phyloP scores from a whole-genome alignment of 345 rosid genomes.

The Citrus sp. region DNA sequence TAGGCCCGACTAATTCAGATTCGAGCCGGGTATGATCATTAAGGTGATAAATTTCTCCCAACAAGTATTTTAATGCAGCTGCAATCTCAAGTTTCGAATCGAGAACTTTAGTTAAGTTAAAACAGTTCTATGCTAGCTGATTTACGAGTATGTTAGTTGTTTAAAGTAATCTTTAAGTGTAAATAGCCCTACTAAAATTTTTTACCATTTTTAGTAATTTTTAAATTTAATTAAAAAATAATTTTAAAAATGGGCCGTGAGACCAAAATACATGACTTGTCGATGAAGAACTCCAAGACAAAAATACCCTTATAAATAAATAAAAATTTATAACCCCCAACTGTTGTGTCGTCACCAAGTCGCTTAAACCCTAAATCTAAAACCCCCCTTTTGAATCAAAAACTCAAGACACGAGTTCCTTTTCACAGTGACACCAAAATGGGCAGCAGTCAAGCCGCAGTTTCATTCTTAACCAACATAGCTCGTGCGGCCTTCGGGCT shows the following conservation, averaged over 20 bases:
- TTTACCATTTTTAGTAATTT: too few relatives aligned
- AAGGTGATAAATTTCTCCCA: fast-evolving
- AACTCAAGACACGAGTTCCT: background rate
- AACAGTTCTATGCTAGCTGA: too few relatives aligned
- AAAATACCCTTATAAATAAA: background rate
- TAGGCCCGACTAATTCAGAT: too few relatives aligned
- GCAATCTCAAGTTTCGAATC: too few relatives aligned
- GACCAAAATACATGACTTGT: background rate
- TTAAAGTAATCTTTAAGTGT: too few relatives aligned
- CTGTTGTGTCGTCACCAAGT: background rate
- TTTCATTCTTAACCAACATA: constrained; percentile 60
- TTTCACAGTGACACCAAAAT: constrained; percentile 23
- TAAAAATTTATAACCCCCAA: background rate
- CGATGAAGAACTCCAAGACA: background rate
- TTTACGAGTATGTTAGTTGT: too few relatives aligned
- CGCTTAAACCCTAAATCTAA: constrained; percentile 12
- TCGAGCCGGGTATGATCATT: fast-evolving
- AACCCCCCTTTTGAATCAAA: background rate
- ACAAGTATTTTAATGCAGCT: too few relatives aligned
- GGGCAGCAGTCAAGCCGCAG: constrained; percentile 84
- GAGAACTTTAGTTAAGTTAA: too few relatives aligned
- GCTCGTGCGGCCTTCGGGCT: constrained; percentile 82
- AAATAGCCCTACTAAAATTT: too few relatives aligned
- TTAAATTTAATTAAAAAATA: too few relatives aligned
- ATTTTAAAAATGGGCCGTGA: too few relatives aligned